Evolutionary conservation across 2,329 filamentous ascomycete genomes (phyloP).

Genomic region (Tolypocladium tropicale): DNA sequence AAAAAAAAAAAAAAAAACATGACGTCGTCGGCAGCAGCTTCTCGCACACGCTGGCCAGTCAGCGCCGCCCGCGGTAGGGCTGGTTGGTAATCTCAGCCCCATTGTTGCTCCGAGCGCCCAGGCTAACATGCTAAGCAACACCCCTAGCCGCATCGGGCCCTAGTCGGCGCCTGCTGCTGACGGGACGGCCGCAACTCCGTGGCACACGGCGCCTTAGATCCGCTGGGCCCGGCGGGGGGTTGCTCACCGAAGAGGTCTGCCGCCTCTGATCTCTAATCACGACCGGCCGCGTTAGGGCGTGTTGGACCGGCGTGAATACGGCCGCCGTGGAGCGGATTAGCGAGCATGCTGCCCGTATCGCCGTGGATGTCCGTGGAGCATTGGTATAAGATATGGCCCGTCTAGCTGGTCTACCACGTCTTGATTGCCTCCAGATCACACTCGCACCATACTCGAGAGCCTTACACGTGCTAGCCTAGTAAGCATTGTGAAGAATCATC

Average conservation of each 20-base stretch:
- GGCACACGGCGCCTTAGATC: background rate
- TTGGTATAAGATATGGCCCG: background rate
- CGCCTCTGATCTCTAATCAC: background rate
- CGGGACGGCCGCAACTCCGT: background rate
- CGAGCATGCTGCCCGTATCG: background rate
- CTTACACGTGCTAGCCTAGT: background rate
- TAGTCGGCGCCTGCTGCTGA: background rate
- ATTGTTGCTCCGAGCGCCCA: background rate
- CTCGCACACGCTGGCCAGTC: background rate
- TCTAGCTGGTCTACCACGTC: background rate
- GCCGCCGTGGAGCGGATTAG: background rate
- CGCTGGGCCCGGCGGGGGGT: background rate
- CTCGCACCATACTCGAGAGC: no score
- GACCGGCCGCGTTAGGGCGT: background rate
- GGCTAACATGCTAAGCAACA: background rate
- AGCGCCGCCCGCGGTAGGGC: background rate
- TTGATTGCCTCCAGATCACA: background rate
- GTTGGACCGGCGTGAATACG: background rate
- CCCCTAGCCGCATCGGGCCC: background rate
- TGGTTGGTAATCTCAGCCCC: constrained; percentile 12
- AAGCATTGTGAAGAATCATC: background rate
- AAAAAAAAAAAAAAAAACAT: no score
- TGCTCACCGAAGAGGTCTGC: background rate
- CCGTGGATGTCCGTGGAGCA: background rate
- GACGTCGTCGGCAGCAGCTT: background rate